A percentile compares a stretch with the other conserved stretches of the same genome.
Conservation (phyloP, 2,329 filamentous ascomycete species). For the Gaeumannomyces sp. region DNA sequence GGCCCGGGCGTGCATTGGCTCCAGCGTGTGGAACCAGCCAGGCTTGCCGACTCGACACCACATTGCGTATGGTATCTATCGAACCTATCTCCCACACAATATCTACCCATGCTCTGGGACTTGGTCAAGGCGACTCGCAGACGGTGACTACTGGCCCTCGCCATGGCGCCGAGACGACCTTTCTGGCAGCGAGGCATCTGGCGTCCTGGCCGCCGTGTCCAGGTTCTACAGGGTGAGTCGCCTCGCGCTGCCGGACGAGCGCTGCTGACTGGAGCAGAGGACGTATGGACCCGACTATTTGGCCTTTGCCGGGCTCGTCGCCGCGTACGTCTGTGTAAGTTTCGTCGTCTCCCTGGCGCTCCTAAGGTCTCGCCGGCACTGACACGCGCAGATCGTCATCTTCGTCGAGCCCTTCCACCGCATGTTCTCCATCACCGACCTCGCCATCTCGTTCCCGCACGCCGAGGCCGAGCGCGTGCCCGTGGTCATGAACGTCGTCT, state of each 20-base stretch:
- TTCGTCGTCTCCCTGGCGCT: background rate
- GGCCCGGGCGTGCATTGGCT: too few relatives aligned
- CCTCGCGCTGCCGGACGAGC: background rate
- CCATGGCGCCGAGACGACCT: constrained; percentile 29
- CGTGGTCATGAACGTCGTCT: constrained; percentile 72
- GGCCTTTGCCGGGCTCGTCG: constrained; percentile 64
- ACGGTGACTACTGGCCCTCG: constrained; percentile 35
- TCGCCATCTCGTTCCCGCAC: constrained; percentile 79
- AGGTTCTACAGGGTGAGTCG: constrained; percentile 42
- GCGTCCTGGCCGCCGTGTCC: constrained; percentile 27
- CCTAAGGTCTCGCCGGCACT: constrained; percentile 16
- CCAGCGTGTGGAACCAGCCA: too few relatives aligned
- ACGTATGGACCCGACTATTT: constrained; percentile 88
- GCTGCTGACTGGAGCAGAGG: constrained; percentile 39
- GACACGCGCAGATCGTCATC: constrained; percentile 49
- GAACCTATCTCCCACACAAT: too few relatives aligned
- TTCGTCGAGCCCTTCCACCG: constrained; percentile 83
- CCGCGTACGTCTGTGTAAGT: constrained; percentile 57
- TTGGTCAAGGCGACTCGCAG: constrained; percentile 30
- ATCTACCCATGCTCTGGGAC: constrained; percentile 29
- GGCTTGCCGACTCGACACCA: too few relatives aligned
- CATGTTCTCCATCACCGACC: constrained; percentile 86
- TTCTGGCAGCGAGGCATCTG: constrained; percentile 16
- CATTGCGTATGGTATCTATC: too few relatives aligned
- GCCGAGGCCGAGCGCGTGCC: constrained; percentile 78